Conservation (phyloP, 1,284 basidiomycete genomes). For the Trichosporon sp. region DNA sequence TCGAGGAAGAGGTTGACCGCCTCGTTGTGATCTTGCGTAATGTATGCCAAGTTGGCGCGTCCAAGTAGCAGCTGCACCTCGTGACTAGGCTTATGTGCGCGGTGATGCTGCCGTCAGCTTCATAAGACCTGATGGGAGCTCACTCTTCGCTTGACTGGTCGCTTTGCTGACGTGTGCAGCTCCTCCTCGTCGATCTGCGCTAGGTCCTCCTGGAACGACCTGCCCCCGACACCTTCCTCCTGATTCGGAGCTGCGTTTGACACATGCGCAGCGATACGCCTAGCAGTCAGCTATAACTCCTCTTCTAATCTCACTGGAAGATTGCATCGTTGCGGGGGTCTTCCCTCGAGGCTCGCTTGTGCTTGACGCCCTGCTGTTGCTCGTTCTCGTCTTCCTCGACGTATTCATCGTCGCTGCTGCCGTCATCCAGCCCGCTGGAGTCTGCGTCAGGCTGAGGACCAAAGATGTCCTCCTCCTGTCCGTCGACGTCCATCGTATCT, state of each 20-base stretch:
- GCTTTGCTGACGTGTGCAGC: conserved; percentile 29
- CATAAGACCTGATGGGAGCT: background rate
- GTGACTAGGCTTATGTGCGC: conserved; percentile 69
- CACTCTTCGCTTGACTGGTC: conserved; percentile 22
- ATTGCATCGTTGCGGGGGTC: conserved; percentile 36
- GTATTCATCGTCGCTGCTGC: conserved; percentile 31
- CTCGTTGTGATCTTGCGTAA: conserved; percentile 67
- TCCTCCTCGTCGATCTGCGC: conserved; percentile 41
- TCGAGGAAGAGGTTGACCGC: conserved; percentile 83
- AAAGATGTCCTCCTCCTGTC: background rate
- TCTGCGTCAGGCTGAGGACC: conserved; percentile 24
- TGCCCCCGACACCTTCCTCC: conserved; percentile 28
- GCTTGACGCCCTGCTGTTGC: conserved; percentile 19
- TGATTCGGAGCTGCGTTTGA: conserved; percentile 28
- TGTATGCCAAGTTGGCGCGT: conserved; percentile 83
- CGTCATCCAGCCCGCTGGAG: conserved; percentile 39
- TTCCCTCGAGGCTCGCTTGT: conserved; percentile 2
- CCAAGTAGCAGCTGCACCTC: conserved; percentile 81
- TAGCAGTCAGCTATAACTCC: conserved; percentile 21
- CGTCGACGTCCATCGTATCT: conserved; percentile 23
- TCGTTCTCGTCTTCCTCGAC: conserved; percentile 25
- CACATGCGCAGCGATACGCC: conserved; percentile 46
- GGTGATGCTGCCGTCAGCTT: conserved; percentile 46
- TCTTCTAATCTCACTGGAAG: conserved; percentile 38
- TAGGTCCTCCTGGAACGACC: conserved; percentile 38